phyloP scores from a whole-genome alignment of 140 eudicot genomes.

The Stevia rebaudiana region DNA sequence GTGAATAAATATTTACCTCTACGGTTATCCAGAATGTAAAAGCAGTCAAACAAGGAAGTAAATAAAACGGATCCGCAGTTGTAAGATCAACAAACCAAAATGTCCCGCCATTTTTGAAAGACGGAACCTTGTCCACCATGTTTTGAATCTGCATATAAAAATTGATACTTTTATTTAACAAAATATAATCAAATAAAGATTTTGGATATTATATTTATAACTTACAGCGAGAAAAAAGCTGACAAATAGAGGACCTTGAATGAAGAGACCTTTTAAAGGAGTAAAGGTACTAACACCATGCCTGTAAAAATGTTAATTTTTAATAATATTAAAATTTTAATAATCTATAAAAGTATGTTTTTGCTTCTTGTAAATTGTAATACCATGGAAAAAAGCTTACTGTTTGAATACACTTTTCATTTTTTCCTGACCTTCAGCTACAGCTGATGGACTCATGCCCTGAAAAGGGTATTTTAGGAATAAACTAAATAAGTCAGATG shows the following conservation, averaged over 20 bases:
- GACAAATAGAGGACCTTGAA: constrained; percentile 72
- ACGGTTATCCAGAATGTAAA: constrained; percentile 73
- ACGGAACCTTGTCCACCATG: constrained; percentile 95
- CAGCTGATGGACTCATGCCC: constrained; percentile 85
- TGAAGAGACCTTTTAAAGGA: constrained; percentile 69
- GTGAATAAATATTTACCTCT: constrained; percentile 48
- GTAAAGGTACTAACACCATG: constrained; percentile 79
- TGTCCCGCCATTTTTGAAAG: constrained; percentile 72
- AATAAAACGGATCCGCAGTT: constrained; percentile 64
- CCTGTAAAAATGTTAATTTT: constrained; percentile 36
- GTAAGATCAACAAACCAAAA: constrained; percentile 90
- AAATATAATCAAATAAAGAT: not conserved
- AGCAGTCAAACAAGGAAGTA: constrained; percentile 79
- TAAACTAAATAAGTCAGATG: not conserved
- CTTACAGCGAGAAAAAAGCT: constrained; percentile 94
- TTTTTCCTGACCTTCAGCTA: constrained; percentile 62
- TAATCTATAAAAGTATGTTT: constrained; percentile 5
- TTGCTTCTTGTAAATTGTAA: not conserved
- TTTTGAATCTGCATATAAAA: constrained; percentile 55
- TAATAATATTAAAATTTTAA: not conserved
- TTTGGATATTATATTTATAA: not conserved
- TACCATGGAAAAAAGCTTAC: constrained; percentile 46
- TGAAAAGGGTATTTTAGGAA: constrained; percentile 25
- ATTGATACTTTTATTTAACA: not conserved
- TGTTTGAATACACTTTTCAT: constrained; percentile 55